These are phyloP conservation scores for Tolypocladium sp. DNA, from an alignment of 2,329 filamentous ascomycete species.

Conservation along the genomic window DNA sequence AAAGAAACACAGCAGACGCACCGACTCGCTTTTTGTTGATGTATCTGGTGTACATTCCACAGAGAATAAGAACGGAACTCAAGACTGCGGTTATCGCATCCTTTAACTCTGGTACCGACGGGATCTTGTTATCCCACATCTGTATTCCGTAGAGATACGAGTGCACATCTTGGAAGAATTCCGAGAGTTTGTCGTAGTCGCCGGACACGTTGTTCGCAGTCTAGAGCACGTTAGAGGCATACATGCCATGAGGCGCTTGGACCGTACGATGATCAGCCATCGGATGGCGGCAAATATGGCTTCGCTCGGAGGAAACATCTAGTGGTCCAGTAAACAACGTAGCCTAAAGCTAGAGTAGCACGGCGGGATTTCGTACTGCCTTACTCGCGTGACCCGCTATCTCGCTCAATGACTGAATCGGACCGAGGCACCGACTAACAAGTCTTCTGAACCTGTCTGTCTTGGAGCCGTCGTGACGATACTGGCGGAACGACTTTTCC, in stretches of 20 bases:
- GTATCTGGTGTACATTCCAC: constrained; percentile 4
- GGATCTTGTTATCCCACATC: constrained; percentile 3
- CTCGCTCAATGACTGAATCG: constrained; percentile 3
- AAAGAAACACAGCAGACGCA: background rate
- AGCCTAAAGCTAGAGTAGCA: no score
- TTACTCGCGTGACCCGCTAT: background rate
- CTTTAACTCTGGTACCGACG: constrained; percentile 2
- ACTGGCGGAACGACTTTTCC: background rate
- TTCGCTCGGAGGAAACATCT: constrained; percentile 5
- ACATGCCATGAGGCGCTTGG: background rate
- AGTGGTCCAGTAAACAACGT: background rate
- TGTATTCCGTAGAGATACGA: constrained; percentile 3
- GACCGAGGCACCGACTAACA: constrained; percentile 2
- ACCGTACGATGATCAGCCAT: constrained; percentile 2
- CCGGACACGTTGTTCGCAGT: constrained; percentile 2
- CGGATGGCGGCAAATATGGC: constrained; percentile 6
- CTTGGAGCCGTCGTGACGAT: constrained; percentile 2
- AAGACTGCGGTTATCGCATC: constrained; percentile 3
- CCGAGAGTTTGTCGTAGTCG: constrained; percentile 3
- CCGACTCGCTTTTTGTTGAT: constrained; percentile 4
- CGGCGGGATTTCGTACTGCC: constrained; percentile 1
- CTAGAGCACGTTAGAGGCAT: constrained; percentile 1
- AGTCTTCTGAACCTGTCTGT: constrained; percentile 4
- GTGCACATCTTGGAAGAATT: constrained; percentile 5
- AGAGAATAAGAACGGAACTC: constrained; percentile 4